Evolutionary conservation across 768 basidiomycete species (phyloP), one percentile per base, ranked within the genome.

Genomic region (Nevesoporus exiguus): DNA sequence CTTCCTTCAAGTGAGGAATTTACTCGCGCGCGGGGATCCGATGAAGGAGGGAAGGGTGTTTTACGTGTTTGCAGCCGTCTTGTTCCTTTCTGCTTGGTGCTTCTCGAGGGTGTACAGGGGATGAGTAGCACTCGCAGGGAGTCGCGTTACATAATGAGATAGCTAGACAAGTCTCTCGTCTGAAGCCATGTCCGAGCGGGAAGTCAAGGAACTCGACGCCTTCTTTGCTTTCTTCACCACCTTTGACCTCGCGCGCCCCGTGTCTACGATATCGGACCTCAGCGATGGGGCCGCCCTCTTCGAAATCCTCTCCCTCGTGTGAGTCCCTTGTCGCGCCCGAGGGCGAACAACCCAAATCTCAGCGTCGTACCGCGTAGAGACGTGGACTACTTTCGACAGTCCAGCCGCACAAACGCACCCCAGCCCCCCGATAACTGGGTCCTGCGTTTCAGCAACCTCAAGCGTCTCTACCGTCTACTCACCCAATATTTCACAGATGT

Each of bases 361-460:
- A 60, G 54, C 51, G 36, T 49, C 31, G 13, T 34, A 22, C 14
- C 45, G 22, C 44, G 41, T 65, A 94, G 92, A 60, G 93, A 94
- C 73, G 76, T 77, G 45, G 80, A 85, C 30, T 91, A 91, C 73
- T 95, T 95, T 66, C 80, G 82, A 42, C 81, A 80, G 49, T 72
- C 83, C 5, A 73, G 76, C 19, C 80, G 86, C 11, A 73, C 81
- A 6, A 76, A 79, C 6, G 75, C 84, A 0, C 71, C 79, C 17
- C 84, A 89, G 50, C 77, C 77, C 2, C 82, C 87, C 11, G 91
- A 93, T 64, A 94, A 91, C 71, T 96, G 93, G 93, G 90, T 93
- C 52, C 72, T 93, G 30, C 84, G 92, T 13, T 92, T 93, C 70
- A 86, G 80, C 69, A 71, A 86, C 9, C 80, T 95, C 56, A 95